A percentile compares a stretch with the other conserved stretches of the same genome.
phyloP scores from a whole-genome alignment of 257 asterid genomes.

The Solanum sejunctum region DNA sequence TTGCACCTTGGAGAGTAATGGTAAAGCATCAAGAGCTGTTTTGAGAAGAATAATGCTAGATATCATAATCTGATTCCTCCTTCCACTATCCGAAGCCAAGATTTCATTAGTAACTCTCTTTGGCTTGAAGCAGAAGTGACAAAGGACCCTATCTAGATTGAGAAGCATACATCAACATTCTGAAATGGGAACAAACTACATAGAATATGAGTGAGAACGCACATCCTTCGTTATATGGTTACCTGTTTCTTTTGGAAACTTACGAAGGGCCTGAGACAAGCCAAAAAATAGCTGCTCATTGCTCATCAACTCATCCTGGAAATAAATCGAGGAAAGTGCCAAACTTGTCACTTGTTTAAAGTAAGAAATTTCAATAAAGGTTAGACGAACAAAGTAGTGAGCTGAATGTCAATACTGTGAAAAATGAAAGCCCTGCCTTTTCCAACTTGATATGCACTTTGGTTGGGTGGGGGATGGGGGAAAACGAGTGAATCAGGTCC shows the following conservation, averaged over 20 bases:
- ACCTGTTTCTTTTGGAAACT: constrained; percentile 98
- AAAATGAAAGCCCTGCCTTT: not conserved
- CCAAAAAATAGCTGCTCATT: constrained; percentile 92
- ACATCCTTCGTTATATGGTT: constrained; percentile 2
- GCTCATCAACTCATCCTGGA: constrained; percentile 94
- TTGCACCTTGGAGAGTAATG: constrained; percentile 77
- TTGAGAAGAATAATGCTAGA: constrained; percentile 87
- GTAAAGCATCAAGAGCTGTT: constrained; percentile 90
- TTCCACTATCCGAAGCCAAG: constrained; percentile 55
- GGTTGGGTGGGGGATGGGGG: not conserved
- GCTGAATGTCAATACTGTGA: not conserved
- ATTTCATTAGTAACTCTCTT: constrained; percentile 71
- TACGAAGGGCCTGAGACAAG: constrained; percentile 94
- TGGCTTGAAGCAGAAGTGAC: constrained; percentile 97
- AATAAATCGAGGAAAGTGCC: not conserved
- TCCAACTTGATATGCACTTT: not conserved
- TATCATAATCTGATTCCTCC: constrained; percentile 75
- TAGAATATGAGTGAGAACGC: not conserved
- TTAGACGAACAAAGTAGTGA: not conserved
- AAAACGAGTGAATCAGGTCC: not conserved
- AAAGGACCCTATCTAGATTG: constrained; percentile 84
- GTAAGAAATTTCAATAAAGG: not conserved
- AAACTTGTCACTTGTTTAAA: not conserved
- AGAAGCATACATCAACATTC: constrained; percentile 5
- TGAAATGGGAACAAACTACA: constrained; percentile 3